Evolutionary conservation across 2,329 filamentous ascomycete species (phyloP), one percentile per base, ranked within the genome.

Genomic region (Fusarium equiseti): DNA sequence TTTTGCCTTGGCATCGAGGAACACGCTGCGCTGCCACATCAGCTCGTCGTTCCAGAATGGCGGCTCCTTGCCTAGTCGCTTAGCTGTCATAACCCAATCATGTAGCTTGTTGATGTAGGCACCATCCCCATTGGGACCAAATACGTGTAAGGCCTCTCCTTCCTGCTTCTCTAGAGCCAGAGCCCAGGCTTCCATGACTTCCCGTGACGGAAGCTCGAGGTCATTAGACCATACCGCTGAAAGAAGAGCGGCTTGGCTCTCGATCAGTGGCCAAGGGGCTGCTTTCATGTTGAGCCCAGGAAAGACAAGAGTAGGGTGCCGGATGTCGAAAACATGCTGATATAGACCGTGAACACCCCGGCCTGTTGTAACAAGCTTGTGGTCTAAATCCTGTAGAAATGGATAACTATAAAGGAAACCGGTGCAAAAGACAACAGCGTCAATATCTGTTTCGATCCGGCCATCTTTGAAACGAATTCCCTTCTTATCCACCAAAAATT

Each of bases 381-480:
- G 80, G 16, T 81, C 74, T 7, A 87, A 71, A 4, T 80, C 77
- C 15, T 78, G 77, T 7, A 91, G 78, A 76, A 97, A 98, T 0
- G 94, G 94, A 62, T 92, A 92, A 8, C 91, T 90, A 80, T 93
- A 97, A 60, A 97, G 88, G 75, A 97, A 98, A 1, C 95, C 95
- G 0, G 95, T 98, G 78, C 93, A 95, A 79, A 95, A 98, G 29
- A 98, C 78, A 8, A 98, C 82, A 2, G 89, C 87, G 75, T 98
- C 95, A 59, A 98, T 80, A 35, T 90, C 83, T 5, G 81, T 81
- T 75, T 94, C 92, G 12, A 91, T 76, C 0, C 83, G 84, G 4
- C 91, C 91, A 74, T 93, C 86, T 43, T 85, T 83, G 68, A 97
- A 93, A 32, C 86, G 83, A 3, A 96, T 85, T 5, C 87, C 89